These are phyloP conservation scores for Lachnellula occidentalis DNA, from an alignment of 2,329 filamentous ascomycete species.

Conservation along the genomic window DNA sequence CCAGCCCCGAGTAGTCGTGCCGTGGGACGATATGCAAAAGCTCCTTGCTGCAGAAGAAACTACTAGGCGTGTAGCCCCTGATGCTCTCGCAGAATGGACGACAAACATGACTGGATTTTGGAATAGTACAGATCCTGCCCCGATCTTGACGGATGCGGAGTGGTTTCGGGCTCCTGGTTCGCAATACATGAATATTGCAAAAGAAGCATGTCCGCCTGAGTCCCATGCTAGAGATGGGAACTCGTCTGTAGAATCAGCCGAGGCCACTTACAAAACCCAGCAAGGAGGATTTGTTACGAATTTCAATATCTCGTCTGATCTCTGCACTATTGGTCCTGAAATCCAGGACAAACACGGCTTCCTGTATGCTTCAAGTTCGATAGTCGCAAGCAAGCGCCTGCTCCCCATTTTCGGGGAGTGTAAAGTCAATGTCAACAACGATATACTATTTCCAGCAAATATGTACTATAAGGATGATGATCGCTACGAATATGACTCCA, in stretches of 20 bases:
- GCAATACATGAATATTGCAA: slow-evolving; percentile 55
- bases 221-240: slow-evolving; percentile 40
- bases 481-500: slow-evolving; percentile 51
- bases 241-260: slow-evolving; percentile 31
- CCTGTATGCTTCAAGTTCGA: slow-evolving; percentile 48
- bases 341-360: slow-evolving; percentile 48
- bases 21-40: slow-evolving; percentile 49
- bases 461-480: slow-evolving; percentile 57
- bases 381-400: slow-evolving; percentile 48
- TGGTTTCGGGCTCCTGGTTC: slow-evolving; percentile 34
- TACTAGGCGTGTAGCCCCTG: slow-evolving; percentile 38
- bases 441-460: slow-evolving; percentile 58
- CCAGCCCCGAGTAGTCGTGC: slow-evolving; percentile 56
- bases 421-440: slow-evolving; percentile 58
- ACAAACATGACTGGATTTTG: slow-evolving; percentile 34
- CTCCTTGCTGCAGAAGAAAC: slow-evolving; percentile 44
- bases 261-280: slow-evolving; percentile 37
- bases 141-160: slow-evolving; percentile 16
- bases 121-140: slow-evolving; percentile 15
- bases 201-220: slow-evolving; percentile 50
- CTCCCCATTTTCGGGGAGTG: slow-evolving; percentile 58
- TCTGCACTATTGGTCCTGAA: slow-evolving; percentile 50
- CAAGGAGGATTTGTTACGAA: slow-evolving; percentile 50
- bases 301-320: slow-evolving; percentile 52
- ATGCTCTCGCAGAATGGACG: slow-evolving; percentile 39